Percentiles rank a stretch among this genome's conserved stretches.
These are phyloP conservation scores for Rubia tinctorum DNA, from an alignment of 305 asterid genomes.

Conservation along the genomic window DNA sequence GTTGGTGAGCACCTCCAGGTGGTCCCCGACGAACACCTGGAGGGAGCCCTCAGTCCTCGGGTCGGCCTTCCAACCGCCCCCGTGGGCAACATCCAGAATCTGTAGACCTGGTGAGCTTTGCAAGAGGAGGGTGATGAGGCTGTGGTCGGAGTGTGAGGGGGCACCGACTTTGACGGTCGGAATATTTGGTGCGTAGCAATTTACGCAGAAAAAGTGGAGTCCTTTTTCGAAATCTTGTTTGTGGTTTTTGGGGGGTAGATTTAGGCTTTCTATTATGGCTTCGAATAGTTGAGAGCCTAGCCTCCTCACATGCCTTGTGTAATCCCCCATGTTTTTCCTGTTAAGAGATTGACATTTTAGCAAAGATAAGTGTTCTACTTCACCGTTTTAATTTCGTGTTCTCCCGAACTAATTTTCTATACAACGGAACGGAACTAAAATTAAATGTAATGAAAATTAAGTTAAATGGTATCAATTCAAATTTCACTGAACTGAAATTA, in stretches of 20 bases:
- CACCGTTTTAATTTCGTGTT: no score
- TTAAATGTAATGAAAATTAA: no score
- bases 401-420: no score
- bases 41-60: constrained; percentile 27
- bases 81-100: constrained; percentile 8
- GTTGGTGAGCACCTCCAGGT: constrained; percentile 46
- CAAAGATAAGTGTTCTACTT: no score
- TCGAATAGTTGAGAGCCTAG: constrained; percentile 31
- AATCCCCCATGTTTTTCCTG: constrained; percentile 41
- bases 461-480: no score
- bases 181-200: constrained; percentile 26
- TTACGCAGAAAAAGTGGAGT: constrained; percentile 29
- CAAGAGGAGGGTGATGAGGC: constrained; percentile 34
- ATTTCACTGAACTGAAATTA: no score
- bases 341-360: no score
- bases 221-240: constrained; percentile 29
- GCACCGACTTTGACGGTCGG: constrained; percentile 17
- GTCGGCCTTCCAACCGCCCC: constrained; percentile 29
- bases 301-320: constrained; percentile 22
- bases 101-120: constrained; percentile 37
- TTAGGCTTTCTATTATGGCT: constrained; percentile 39
- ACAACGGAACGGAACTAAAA: no score
- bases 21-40: constrained; percentile 42
- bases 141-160: constrained; percentile 38
- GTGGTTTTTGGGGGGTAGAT: constrained; percentile 20